Base-by-base conservation (phyloP, 1,284 basidiomycete genomes). In the Melanopsichium pennsylvanicum region DNA sequence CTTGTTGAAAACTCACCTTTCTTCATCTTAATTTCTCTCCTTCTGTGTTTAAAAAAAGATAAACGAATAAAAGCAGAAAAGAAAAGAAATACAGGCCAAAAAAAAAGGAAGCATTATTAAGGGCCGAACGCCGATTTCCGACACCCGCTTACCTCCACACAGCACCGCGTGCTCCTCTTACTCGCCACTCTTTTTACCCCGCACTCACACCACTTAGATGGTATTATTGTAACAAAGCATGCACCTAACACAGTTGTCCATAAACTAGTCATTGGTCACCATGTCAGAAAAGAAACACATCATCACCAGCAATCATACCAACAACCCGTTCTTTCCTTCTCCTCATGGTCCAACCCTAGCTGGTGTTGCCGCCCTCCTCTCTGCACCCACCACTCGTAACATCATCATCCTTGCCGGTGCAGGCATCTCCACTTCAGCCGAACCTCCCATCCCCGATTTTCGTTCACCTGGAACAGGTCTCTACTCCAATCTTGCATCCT, bases 371-470 rank as follows among this genome's bases (percentile, higher is more conserved):
- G 33, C 58, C 4, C 36, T 71, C 8, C 56, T 71, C 32, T 31
- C 63, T 25, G 13, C 26, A 5, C 51, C 59, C 22, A 56, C 51
- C 18, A 63, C 60, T 4, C 46, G 49, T 35, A 83, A 83, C 36
- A 78, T 86, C 15, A 78, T 85, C 41, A 72, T 86, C 22, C 81
- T 86, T 32, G 81, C 83, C 10, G 84, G 85, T 10, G 85, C 84
- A 0, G 85, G 84, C 5, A 84, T 85, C 49, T 84, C 83, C 6
- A 85, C 85, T 1, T 83, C 83, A 0, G 84, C 85, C 0, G 84
- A 84, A 12, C 67, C 67, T 8, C 67, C 67, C 37, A 75, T 81
- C 47, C 82, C 82, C 2, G 82, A 83, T 62, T 83, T 83, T 41
- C 79, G 82, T 21, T 83, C 83, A 1, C 84, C 85, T 2, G 82